A percentile compares a stretch with the other conserved stretches of the same genome.
These are phyloP conservation scores for Canariomyces notabilis DNA, from an alignment of 2,329 filamentous ascomycete genomes.

Conservation along the genomic window DNA sequence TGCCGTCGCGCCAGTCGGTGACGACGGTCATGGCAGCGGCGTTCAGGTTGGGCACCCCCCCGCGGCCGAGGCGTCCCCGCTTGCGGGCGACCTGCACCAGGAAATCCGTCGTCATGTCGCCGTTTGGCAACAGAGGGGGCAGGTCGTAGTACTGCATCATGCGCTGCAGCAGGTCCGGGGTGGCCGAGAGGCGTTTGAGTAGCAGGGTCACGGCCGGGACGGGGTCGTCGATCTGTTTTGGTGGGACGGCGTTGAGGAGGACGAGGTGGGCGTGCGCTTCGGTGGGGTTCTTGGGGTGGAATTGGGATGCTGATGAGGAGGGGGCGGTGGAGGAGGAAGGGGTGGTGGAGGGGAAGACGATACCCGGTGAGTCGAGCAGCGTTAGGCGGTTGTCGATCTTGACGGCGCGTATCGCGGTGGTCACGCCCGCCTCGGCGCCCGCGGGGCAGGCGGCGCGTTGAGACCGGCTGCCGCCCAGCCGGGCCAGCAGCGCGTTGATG, in stretches of 20 bases:
- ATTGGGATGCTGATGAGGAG: constrained; percentile 25
- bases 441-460: constrained; percentile 69
- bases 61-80: constrained; percentile 79
- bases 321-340: constrained; percentile 28
- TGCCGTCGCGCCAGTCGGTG: constrained; percentile 92
- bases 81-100: constrained; percentile 92
- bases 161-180: constrained; percentile 69
- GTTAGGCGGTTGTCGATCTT: constrained; percentile 95
- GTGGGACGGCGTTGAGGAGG: constrained; percentile 85
- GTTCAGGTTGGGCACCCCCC: constrained; percentile 82
- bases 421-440: constrained; percentile 88
- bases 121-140: constrained; percentile 67
- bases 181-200: constrained; percentile 71
- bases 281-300: constrained; percentile 55
- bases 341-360: constrained; percentile 76
- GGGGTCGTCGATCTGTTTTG: constrained; percentile 90
- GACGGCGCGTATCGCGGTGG: constrained; percentile 79
- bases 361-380: constrained; percentile 87
- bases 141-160: constrained; percentile 81
- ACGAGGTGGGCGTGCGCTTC: constrained; percentile 80
- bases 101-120: constrained; percentile 83
- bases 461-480: constrained; percentile 62
- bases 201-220: constrained; percentile 80
- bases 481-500: constrained; percentile 83
- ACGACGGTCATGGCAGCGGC: constrained; percentile 89